These are phyloP conservation scores for Trametes sp. DNA, from an alignment of 1,284 basidiomycete genomes.

Conservation along the genomic window DNA sequence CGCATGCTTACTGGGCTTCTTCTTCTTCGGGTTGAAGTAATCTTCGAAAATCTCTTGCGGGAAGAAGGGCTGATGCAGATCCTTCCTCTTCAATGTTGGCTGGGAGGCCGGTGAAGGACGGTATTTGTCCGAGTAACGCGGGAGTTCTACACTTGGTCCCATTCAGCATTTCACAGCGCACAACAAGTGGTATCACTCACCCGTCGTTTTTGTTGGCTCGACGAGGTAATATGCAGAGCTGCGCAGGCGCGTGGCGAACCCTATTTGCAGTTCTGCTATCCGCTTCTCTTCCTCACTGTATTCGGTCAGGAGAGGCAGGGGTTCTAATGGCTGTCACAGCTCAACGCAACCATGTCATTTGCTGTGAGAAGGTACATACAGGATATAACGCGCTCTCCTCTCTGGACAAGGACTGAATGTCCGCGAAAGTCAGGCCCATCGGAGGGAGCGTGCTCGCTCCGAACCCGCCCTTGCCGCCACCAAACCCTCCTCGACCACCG, in stretches of 20 bases:
- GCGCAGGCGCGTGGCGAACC: constrained; percentile 68
- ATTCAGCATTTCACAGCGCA: constrained; percentile 6
- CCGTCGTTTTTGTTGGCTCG: constrained; percentile 71
- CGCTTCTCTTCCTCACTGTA: constrained; percentile 67
- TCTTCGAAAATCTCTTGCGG: constrained; percentile 77
- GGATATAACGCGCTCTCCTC: constrained; percentile 81
- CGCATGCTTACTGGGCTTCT: constrained; percentile 52
- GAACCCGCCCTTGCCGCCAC: constrained; percentile 49
- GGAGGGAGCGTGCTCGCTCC: constrained; percentile 59
- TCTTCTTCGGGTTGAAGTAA: constrained; percentile 79
- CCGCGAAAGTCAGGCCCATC: constrained; percentile 81
- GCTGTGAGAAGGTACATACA: constrained; percentile 52
- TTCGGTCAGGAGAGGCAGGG: constrained; percentile 69
- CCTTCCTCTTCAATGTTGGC: constrained; percentile 70
- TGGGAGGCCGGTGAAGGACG: constrained; percentile 64
- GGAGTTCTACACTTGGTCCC: constrained; percentile 57
- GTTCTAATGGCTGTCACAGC: constrained; percentile 57
- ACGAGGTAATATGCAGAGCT: constrained; percentile 76
- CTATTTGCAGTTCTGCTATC: constrained; percentile 69
- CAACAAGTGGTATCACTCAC: constrained; percentile 45
- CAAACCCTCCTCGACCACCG: constrained; percentile 63
- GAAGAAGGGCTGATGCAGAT: constrained; percentile 78
- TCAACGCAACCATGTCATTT: constrained; percentile 21
- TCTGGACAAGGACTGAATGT: constrained; percentile 75
- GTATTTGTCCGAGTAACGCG: constrained; percentile 84